Percentiles rank a stretch among this genome's conserved stretches.
phyloP scores from a whole-genome alignment of 495 filamentous ascomycete genomes.

The Aspergillus cristatus region DNA sequence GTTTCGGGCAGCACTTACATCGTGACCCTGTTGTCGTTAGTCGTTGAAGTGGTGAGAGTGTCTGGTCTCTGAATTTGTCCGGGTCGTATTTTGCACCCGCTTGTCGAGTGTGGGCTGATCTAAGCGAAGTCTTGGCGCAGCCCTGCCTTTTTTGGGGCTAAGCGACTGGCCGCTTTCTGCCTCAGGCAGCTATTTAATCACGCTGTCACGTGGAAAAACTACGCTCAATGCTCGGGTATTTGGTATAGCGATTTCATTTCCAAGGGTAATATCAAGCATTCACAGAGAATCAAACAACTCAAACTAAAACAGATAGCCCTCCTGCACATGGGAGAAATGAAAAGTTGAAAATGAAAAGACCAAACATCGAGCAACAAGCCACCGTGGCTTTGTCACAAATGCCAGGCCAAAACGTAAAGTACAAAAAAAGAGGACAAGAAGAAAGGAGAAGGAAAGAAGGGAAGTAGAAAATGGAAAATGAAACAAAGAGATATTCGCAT shows the following conservation, averaged over 20 bases:
- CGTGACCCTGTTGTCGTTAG: slow-evolving; percentile 48
- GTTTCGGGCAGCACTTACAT: slow-evolving; percentile 37
- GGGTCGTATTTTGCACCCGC: slow-evolving; percentile 39
- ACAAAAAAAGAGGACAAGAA: slow-evolving; percentile 6
- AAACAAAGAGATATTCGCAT: not conserved
- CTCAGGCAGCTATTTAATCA: slow-evolving; percentile 12
- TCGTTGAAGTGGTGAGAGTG: slow-evolving; percentile 40
- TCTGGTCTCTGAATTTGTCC: slow-evolving; percentile 32
- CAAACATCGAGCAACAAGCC: too few species aligned
- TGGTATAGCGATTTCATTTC: not conserved
- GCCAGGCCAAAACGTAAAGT: slow-evolving; percentile 6
- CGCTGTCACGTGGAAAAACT: too few species aligned
- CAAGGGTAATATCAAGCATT: slow-evolving; percentile 1
- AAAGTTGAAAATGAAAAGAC: too few species aligned
- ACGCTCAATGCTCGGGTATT: slow-evolving; percentile 1
- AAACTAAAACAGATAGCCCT: not conserved
- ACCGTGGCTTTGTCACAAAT: not conserved
- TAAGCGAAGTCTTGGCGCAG: slow-evolving; percentile 31
- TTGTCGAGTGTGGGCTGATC: slow-evolving; percentile 40
- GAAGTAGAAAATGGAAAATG: not conserved
- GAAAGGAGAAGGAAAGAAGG: too few species aligned
- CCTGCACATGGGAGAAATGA: too few species aligned
- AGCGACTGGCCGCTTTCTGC: slow-evolving; percentile 8
- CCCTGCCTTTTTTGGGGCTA: slow-evolving; percentile 17
- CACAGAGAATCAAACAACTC: not conserved